These are phyloP conservation scores for Melastoma candidum DNA, from an alignment of 441 rosid species.

Conservation along the genomic window DNA sequence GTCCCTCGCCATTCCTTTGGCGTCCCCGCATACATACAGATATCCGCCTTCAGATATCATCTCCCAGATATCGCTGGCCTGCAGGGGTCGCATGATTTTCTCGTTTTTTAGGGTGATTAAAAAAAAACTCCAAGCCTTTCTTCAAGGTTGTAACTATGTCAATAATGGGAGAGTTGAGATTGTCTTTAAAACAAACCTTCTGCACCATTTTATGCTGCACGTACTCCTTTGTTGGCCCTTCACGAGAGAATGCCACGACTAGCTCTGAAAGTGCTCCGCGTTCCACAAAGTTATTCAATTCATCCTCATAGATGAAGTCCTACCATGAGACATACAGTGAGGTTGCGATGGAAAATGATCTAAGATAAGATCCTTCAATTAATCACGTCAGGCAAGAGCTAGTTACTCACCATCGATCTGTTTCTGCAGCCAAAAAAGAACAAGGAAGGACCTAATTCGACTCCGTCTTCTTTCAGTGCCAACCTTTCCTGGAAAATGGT, in stretches of 20 bases:
- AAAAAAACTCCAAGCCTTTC: too few species aligned
- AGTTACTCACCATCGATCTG: slow-evolving; percentile 45
- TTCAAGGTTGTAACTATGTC: too few species aligned
- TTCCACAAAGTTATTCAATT: slow-evolving; percentile 56
- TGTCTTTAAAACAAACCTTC: slow-evolving; percentile 30
- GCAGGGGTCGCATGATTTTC: not conserved
- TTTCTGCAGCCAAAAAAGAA: slow-evolving; percentile 97
- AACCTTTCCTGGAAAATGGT: slow-evolving; percentile 59
- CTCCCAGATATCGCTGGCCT: slow-evolving; percentile 49
- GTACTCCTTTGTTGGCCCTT: slow-evolving; percentile 88
- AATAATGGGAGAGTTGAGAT: too few species aligned
- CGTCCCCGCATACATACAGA: slow-evolving; percentile 64
- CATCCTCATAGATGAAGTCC: slow-evolving; percentile 93
- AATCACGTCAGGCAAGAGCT: not conserved
- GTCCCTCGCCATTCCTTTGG: slow-evolving; percentile 67
- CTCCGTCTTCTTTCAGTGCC: slow-evolving; percentile 66
- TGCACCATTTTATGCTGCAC: slow-evolving; percentile 92
- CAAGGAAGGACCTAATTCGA: slow-evolving; percentile 67
- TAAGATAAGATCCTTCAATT: not conserved
- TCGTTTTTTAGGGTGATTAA: too few species aligned
- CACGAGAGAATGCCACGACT: slow-evolving; percentile 85
- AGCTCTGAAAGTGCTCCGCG: slow-evolving; percentile 75
- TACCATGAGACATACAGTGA: slow-evolving; percentile 13
- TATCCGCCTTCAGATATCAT: slow-evolving; percentile 43
- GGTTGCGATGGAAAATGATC: not conserved